Base-by-base conservation (phyloP, 176 grass and related monocot species). In the Themeda triandra region DNA sequence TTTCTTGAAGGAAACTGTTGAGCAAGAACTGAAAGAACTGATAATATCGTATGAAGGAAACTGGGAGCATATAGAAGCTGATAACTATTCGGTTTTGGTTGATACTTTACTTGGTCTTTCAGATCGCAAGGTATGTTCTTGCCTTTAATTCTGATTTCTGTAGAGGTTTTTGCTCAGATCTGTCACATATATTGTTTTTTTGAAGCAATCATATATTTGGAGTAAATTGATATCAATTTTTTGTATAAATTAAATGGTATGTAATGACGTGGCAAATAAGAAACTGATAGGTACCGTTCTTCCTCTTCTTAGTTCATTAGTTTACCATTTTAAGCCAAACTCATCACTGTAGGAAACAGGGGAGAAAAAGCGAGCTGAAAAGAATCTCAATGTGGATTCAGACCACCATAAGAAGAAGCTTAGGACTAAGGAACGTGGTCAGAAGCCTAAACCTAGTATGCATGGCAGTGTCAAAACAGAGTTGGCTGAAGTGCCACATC, bases 1-100 rank as follows among this genome's bases (percentile, higher is more conserved):
- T 79, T 56, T 93, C 30, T 4, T 21, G 5, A 79, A 15, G 28
- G 2, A 86, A 71, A 83, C 25, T 63, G 83, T 81, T 53, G 86
- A 69, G 46, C 87, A 28, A 21, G 91, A 77, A 31, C 51, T 98
- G 63, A 76, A 82, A 36, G 65, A 82, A 7, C 87, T 98, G 60
- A 76, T 95, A 28, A 15, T 41, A 33, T 48, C 79, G 66, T 98
- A 75, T 46, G 87, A 88, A 4, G 40, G 85, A 65, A 91, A 90
- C 4, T 98, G 95, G 95, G 95, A 90, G 33, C 56, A 88, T 85
- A 95, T 98, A 73, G 95, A 98, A 87, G 92, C 90, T 15, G 95
- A 98, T 71, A 85, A 78, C 60, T 98, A 88, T 41, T 69, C 15
- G 1, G 69, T 54, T 71, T 86, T 98, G 73, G 89, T 77, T 23